A percentile compares a stretch with the other conserved stretches of the same genome.
Evolutionary conservation across 2,329 filamentous ascomycete genomes (phyloP).

Genomic region (Tetracladium maxilliforme): DNA sequence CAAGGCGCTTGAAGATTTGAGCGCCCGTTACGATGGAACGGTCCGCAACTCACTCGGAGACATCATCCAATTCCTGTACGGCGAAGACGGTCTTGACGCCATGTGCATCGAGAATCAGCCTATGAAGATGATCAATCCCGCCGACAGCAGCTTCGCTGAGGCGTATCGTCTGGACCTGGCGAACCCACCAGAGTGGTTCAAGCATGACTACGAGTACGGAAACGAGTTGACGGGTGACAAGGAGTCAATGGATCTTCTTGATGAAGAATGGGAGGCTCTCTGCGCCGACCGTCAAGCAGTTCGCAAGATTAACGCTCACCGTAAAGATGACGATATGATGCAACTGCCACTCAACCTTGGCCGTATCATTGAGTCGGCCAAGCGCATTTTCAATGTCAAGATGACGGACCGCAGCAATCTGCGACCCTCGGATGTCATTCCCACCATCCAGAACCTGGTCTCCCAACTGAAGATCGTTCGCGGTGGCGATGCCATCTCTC

Average conservation of each 20-base stretch:
- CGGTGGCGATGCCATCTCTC: conserved; percentile 67
- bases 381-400: conserved; percentile 81
- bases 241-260: conserved; percentile 73
- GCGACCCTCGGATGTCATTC: conserved; percentile 75
- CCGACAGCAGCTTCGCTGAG: conserved; percentile 61
- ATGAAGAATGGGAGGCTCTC: conserved; percentile 76
- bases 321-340: conserved; percentile 72
- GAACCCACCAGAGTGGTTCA: conserved; percentile 39
- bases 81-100: conserved; percentile 91
- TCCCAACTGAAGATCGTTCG: conserved; percentile 73
- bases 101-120: conserved; percentile 86
- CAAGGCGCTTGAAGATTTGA: conserved; percentile 94
- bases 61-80: conserved; percentile 93
- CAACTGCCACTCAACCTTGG: conserved; percentile 85
- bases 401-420: conserved; percentile 77
- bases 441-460: conserved; percentile 60
- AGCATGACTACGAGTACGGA: conserved; percentile 71
- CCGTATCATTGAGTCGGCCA: conserved; percentile 81
- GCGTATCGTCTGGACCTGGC: conserved; percentile 82
- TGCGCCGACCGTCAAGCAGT: conserved; percentile 60
- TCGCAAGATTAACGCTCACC: conserved; percentile 47
- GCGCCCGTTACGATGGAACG: conserved; percentile 94
- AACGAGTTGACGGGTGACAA: conserved; percentile 76
- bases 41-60: conserved; percentile 95
- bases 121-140: conserved; percentile 74